These are phyloP conservation scores for Taxillus chinensis DNA, from an alignment of 164 flowering plant species.

Conservation along the genomic window DNA sequence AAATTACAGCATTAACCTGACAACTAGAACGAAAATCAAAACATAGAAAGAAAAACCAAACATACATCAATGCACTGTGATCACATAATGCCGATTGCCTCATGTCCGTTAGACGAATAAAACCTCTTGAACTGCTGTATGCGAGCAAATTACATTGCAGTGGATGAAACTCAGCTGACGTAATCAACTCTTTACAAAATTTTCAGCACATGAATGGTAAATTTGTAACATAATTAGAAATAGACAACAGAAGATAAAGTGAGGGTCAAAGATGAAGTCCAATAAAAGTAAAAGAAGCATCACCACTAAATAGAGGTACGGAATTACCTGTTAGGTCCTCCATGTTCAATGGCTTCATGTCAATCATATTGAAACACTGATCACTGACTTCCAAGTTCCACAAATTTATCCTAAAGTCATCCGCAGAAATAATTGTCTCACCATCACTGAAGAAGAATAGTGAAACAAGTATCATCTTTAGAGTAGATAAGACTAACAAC, in stretches of 20 bases:
- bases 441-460: slow-evolving; percentile 53
- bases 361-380: slow-evolving; percentile 96
- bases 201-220: too few species aligned
- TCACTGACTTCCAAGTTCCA: slow-evolving; percentile 98
- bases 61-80: slow-evolving; percentile 84
- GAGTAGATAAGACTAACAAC: too few species aligned
- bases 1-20: neutral
- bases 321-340: slow-evolving; percentile 89
- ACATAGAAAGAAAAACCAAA: slow-evolving; percentile 1
- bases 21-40: neutral
- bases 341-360: slow-evolving; percentile 97
- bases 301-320: slow-evolving; percentile 26
- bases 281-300: slow-evolving; percentile 36
- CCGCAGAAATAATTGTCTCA: slow-evolving; percentile 97
- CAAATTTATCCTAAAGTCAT: slow-evolving; percentile 91
- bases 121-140: slow-evolving; percentile 96
- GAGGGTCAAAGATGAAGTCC: neutral
- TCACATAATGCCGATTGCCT: slow-evolving; percentile 95
- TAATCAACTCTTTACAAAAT: slow-evolving; percentile 77
- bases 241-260: neutral
- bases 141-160: slow-evolving; percentile 85
- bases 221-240: too few species aligned
- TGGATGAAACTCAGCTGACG: slow-evolving; percentile 97
- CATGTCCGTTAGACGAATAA: slow-evolving; percentile 90
- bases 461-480: neutral